Base-by-base conservation (phyloP, 2,329 filamentous ascomycete species). In the Penicillium sp. region DNA sequence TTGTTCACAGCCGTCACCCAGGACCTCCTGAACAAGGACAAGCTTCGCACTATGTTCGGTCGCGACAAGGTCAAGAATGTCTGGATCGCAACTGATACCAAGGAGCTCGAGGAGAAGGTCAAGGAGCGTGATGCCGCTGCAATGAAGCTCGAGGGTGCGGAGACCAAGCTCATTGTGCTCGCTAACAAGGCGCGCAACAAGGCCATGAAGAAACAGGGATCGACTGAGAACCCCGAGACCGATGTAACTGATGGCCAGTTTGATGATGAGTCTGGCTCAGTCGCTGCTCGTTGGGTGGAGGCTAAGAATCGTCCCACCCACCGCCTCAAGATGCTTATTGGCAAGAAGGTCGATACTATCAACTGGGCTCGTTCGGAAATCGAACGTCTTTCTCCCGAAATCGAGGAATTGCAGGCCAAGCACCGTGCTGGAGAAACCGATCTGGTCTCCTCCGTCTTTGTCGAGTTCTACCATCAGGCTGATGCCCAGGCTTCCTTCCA, bases 291-390 rank as follows among this genome's bases (percentile, higher is more conserved):
- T 61, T 96, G 89, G 86, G 78, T 96, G 37, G 81, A 85, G 16
- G 77, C 80, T 10, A 88, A 90, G 73, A 82, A 91, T 64, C 84
- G 91, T 41, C 91, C 91, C 1, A 86, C 88, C 1, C 91, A 96
- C 69, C 84, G 84, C 33, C 77, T 87, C 53, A 89, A 88, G 70
- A 80, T 82, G 6, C 73, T 94, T 22, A 83, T 92, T 62, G 89
- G 91, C 63, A 87, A 91, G 69, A 94, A 96, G 73, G 92, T 97
- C 16, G 94, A 99, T 75, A 94, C 91, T 0, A 97, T 99, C 72
- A 86, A 93, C 59, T 97, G 89, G 88, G 89, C 86, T 60, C 88
- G 94, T 49, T 79, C 81, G 1, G 88, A 95, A 72, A 84, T 97
- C 50, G 84, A 88, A 61, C 85, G 86, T 46, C 83, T 95, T 42